Evolutionary conservation across 2,329 filamentous ascomycete species (phyloP).

Genomic region (Drechslera avenae): DNA sequence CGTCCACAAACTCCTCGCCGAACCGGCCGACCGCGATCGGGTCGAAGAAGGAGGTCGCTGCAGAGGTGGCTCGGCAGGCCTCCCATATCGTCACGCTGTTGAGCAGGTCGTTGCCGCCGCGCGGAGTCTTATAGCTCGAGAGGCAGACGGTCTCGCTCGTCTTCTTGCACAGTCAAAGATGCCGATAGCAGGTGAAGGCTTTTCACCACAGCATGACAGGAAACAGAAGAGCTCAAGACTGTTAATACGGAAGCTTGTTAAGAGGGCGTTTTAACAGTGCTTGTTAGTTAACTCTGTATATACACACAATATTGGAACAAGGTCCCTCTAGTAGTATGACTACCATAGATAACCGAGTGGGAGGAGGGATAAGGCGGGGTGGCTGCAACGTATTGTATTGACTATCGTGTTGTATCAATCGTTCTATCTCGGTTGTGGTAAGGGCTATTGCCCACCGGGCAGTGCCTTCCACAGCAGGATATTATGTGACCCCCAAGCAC

Average conservation of each 20-base stretch:
- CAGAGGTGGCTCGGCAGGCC: constrained; percentile 18
- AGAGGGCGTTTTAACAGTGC: neutral
- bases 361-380: neutral
- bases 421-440: neutral
- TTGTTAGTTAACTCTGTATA: neutral
- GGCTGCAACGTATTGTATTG: neutral
- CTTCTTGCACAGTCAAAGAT: constrained; percentile 22
- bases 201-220: neutral
- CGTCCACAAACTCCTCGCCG: constrained; percentile 50
- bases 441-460: neutral
- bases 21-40: constrained; percentile 21
- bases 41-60: constrained; percentile 20
- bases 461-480: neutral
- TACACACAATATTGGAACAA: neutral
- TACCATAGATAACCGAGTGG: neutral
- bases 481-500: neutral
- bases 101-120: constrained; percentile 25
- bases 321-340: constrained; percentile 3
- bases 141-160: constrained; percentile 41
- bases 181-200: neutral
- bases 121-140: constrained; percentile 39
- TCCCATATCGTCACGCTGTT: constrained; percentile 29
- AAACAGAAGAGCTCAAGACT: neutral
- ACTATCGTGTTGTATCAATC: too few species aligned
- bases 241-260: neutral